Conservation (phyloP, 768 basidiomycete species). For the Coprinopsis sp. region DNA sequence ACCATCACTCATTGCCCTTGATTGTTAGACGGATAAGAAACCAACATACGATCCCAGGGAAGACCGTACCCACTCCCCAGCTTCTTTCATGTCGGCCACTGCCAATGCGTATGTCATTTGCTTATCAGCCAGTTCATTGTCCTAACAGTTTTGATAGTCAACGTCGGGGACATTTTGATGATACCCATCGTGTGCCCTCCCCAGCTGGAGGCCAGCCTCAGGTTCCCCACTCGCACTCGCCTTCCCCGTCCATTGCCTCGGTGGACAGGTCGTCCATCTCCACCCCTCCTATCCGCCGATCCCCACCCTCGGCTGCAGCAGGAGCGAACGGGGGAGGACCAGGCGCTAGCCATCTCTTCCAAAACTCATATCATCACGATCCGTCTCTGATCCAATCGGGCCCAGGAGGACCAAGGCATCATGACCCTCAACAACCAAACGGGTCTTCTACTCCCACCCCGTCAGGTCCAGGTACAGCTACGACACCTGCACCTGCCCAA, state of each 20-base stretch:
- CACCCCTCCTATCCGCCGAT: conserved; percentile 51
- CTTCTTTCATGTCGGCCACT: conserved; percentile 25
- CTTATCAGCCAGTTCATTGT: conserved; percentile 14
- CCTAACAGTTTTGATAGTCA: conserved; percentile 18
- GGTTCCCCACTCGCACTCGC: conserved; percentile 45
- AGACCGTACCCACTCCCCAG: neutral
- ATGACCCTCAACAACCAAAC: too few species aligned
- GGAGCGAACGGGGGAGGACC: too few species aligned
- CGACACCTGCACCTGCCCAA: too few species aligned
- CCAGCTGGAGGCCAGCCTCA: conserved; percentile 31
- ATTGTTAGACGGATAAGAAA: conserved; percentile 35
- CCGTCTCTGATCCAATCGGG: conserved; percentile 23
- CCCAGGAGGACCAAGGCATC: conserved; percentile 25
- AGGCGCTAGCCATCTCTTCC: conserved; percentile 32
- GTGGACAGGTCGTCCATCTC: conserved; percentile 50
- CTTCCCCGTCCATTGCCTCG: conserved; percentile 55
- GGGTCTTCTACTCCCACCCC: too few species aligned
- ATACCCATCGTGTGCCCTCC: conserved; percentile 31
- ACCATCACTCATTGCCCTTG: conserved; percentile 30
- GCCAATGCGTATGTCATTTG: conserved; percentile 18
- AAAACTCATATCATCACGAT: conserved; percentile 33
- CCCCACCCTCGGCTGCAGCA: conserved; percentile 33
- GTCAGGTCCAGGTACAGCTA: too few species aligned
- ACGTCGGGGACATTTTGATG: conserved; percentile 37
- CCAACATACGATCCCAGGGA: conserved; percentile 18